These are phyloP conservation scores for Petasospora rhodanensis DNA, from an alignment of 1,139 yeast genomes.

Conservation along the genomic window DNA sequence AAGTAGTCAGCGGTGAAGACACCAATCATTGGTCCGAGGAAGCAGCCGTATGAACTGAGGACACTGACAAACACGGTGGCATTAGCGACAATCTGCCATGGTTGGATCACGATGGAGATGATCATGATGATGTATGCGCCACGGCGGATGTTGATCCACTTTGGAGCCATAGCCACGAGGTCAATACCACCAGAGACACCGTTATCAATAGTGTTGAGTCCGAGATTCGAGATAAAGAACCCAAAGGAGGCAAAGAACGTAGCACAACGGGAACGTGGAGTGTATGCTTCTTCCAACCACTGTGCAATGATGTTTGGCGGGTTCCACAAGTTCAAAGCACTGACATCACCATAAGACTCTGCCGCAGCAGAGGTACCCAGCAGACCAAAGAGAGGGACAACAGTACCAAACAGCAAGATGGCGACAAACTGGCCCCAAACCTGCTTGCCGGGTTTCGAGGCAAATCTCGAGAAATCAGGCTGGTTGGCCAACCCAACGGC, in stretches of 20 bases:
- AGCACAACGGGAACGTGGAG: conserved; percentile 31
- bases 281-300: conserved; percentile 27
- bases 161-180: conserved; percentile 37
- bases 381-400: conserved; percentile 38
- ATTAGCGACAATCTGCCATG: conserved; percentile 32
- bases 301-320: conserved; percentile 32
- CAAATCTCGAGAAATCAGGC: conserved; percentile 42
- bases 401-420: conserved; percentile 30
- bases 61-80: conserved; percentile 31
- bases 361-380: conserved; percentile 38
- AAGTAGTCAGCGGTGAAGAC: conserved; percentile 28
- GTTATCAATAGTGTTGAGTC: conserved; percentile 38
- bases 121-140: conserved; percentile 30
- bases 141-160: conserved; percentile 36
- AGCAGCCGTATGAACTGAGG: conserved; percentile 30
- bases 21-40: conserved; percentile 31
- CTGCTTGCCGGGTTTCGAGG: conserved; percentile 27
- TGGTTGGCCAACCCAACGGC: conserved; percentile 31
- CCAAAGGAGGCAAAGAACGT: conserved; percentile 33
- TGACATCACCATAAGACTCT: conserved; percentile 32
- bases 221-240: conserved; percentile 31
- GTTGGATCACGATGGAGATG: conserved; percentile 29
- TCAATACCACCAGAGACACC: conserved; percentile 44
- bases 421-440: conserved; percentile 29
- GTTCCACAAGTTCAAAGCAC: conserved; percentile 32